These are phyloP conservation scores for Solanum acaule DNA, from an alignment of 257 asterid species.

Conservation along the genomic window DNA sequence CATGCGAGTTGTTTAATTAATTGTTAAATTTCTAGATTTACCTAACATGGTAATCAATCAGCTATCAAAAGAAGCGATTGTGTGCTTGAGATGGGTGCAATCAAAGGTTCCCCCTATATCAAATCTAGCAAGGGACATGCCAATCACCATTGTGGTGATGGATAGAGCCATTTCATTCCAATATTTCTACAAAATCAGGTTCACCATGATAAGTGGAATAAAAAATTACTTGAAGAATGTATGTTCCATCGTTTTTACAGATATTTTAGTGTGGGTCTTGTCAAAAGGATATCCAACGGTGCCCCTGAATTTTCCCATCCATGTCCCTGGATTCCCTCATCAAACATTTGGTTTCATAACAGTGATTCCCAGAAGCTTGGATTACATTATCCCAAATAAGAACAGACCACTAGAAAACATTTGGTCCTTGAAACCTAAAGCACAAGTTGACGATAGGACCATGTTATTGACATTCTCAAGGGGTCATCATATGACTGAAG, in stretches of 20 bases:
- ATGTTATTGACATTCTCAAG: constrained; percentile 14
- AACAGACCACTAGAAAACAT: background rate
- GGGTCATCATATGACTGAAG: constrained; percentile 5
- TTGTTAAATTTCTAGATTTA: background rate
- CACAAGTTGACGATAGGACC: constrained; percentile 1
- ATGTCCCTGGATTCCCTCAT: constrained; percentile 14
- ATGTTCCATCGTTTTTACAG: background rate
- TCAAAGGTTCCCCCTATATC: background rate
- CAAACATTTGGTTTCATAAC: constrained; percentile 3
- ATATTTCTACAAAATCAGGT: background rate
- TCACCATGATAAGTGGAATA: background rate
- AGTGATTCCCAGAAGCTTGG: background rate
- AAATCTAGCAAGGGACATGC: background rate
- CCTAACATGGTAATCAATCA: background rate
- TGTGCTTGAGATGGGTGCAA: background rate
- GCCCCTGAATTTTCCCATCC: background rate
- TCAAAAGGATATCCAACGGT: background rate
- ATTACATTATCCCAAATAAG: background rate
- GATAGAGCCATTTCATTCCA: background rate
- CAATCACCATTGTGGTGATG: background rate
- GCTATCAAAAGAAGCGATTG: background rate
- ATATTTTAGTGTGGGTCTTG: background rate
- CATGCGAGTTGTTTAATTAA: background rate
- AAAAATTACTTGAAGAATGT: constrained; percentile 1
- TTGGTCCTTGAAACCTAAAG: background rate